Evolutionary conservation across 768 basidiomycete species (phyloP), one percentile per base, ranked within the genome.

Genomic region (Sarcodon aspratus): DNA sequence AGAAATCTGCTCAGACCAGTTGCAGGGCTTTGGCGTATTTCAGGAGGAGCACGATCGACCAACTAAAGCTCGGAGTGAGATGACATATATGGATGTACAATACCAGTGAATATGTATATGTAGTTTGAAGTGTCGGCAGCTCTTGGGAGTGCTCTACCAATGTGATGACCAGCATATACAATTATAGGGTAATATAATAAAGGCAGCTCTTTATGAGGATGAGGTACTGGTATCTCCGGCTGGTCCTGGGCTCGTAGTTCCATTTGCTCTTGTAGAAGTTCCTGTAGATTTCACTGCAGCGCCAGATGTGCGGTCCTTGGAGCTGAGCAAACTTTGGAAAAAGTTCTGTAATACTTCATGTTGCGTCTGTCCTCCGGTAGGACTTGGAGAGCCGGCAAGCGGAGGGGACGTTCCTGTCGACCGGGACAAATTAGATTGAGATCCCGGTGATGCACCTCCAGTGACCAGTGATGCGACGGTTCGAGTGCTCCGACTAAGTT

Each of bases 271-370:
- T n/a, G 40, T 8, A 42, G 40, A 27, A 8, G 40, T 15, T 13
- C 17, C 13, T 8, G 9, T n/a, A 9, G 40, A 8, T 13, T 42
- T 42, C 17, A 13, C 13, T 2, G 65, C 61, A 48, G 63, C 61
- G 17, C 65, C 64, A 9, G 60, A 61, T 18, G 61, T 60, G 5
- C 82, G 73, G 52, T 83, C 83, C 63, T 81, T 85, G 36, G 78
- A 78, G 54, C 74, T 82, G 53, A 92, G 64, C 59, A 91, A 62
- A 50, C 81, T 85, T 64, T 88, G 78, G 78, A 92, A 92, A 72
- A 92, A 92, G 61, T 84, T 84, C 57, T 90, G 85, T 53, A 92
- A 61, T 13, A 90, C 85, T 61, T 89, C 85, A 58, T 90, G 86
- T 50, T 88, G 84, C 36, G 76, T 75, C 65, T 78, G 82, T n/a